Evolutionary conservation across 805 yeast genomes (phyloP).

Genomic region (Yarrowia yakushimensis): DNA sequence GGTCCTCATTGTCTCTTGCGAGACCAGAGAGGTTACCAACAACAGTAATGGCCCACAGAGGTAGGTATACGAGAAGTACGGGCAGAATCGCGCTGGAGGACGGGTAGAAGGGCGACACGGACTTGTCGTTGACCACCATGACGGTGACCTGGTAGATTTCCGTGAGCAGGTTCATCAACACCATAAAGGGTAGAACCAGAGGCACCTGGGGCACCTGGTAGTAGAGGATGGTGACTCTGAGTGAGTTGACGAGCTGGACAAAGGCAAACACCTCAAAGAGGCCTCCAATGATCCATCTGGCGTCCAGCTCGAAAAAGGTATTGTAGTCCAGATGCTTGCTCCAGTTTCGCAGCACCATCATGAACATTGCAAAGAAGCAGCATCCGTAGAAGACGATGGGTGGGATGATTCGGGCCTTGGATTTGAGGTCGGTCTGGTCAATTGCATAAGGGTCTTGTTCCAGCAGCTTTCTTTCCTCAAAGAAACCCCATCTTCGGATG

Average conservation of each 20-base stretch:
- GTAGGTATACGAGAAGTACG: constrained; percentile 33
- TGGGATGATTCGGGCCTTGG: constrained; percentile 30
- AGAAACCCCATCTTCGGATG: constrained; percentile 36
- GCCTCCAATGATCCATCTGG: constrained; percentile 34
- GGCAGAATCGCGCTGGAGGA: constrained; percentile 30
- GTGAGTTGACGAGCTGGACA: constrained; percentile 28
- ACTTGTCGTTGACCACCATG: constrained; percentile 26
- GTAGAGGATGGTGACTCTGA: constrained; percentile 29
- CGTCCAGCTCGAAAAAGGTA: constrained; percentile 27
- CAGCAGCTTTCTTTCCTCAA: constrained; percentile 33
- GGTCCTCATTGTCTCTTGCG: constrained; percentile 32
- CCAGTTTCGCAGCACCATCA: constrained; percentile 36
- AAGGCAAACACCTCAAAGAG: constrained; percentile 32
- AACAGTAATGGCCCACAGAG: constrained; percentile 30
- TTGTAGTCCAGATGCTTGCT: constrained; percentile 21
- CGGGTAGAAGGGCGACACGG: constrained; percentile 32
- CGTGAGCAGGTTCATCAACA: constrained; percentile 18
- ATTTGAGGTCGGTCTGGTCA: constrained; percentile 29
- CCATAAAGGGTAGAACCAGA: constrained; percentile 28
- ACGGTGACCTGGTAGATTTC: constrained; percentile 14
- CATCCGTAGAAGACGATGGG: constrained; percentile 33
- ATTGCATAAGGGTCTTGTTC: constrained; percentile 34
- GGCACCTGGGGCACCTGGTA: constrained; percentile 31
- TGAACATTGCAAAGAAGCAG: constrained; percentile 31
- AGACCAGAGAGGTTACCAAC: constrained; percentile 32